Evolutionary conservation across 331 rosid species (phyloP), one percentile per base, ranked within the genome.

Genomic region (Cucumis variabilis): DNA sequence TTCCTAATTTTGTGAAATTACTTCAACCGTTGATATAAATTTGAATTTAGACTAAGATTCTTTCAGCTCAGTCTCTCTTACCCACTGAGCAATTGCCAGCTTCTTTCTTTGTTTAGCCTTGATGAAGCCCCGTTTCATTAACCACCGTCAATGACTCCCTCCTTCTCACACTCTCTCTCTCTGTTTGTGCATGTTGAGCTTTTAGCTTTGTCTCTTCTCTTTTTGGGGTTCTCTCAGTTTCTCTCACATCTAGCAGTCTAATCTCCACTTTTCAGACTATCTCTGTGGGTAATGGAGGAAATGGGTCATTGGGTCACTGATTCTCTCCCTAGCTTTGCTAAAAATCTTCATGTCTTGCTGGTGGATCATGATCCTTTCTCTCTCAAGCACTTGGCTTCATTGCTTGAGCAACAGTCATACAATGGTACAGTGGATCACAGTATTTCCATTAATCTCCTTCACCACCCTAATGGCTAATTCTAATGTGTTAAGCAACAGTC

Each of bases 261-360:
- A 33, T 13, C 55, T n/a, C 27, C 30, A 58, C n/a, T 79, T 81
- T 81, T 62, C 30, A 82, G 69, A 60, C 53, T 7, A 11, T 33
- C 28, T 84, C 8, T 83, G 83, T 60, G 55, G 85, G 77, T 65
- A 74, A 87, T 89, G 93, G 89, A 73, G 65, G 27, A 78, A 41
- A 73, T 44, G 76, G 66, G 78, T 83, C 2, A 6, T 69, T 15
- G 33, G 46, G 78, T 66, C 21, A 83, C 72, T 14, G 66, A 71
- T 37, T n/a, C 51, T 48, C 72, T 88, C 9, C 98, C 96, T n/a
- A 80, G 44, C 71, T 90, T 89, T 89, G 94, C 93, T 6, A 82
- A 67, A 58, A 93, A 93, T 65, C 86, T 89, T 14, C 19, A 70
- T 37, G 71, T 94, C 84, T 80, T 93, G 81, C 80, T 94, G 68